Evolutionary conservation across 305 asterid genomes (phyloP), one percentile per base, ranked within the genome.

Genomic region (Fraxinus paxiana): DNA sequence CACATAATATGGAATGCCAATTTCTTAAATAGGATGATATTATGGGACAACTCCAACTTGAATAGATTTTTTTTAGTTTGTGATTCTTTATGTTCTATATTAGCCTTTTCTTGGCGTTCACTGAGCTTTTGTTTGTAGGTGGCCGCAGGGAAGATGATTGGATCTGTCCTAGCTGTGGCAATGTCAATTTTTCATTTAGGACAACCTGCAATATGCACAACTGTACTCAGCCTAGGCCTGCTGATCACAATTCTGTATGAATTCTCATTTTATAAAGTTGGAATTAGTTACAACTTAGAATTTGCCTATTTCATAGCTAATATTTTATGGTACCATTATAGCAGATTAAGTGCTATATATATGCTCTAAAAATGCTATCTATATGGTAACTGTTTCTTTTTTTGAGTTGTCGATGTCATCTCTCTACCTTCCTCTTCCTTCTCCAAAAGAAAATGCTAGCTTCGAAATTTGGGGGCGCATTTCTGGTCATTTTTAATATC

Each of bases 91-190:
- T 73, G 59, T 43, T 18, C 24, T 3, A 28, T 81, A 26, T 31
- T 33, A 13, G 51, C 75, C 54, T 22, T 56, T 75, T 59, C n/a
- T 59, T 83, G 46, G 41, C 79, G 31, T 77, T 74, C 46, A 67
- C 13, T 75, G 80, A 77, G 24, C 9, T 81, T 79, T 34, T 82
- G 38, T 74, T 76, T 84, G 76, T 82, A 94, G 97, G 98, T 85
- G 95, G 94, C 33, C 97, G 98, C 28, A 92, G 98, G 85, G 98
- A 94, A 90, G 98, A 94, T 90, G 98, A 94, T 82, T 94, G 98
- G 98, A 92, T 97, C 65, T 94, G 98, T 80, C 93, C 97, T n/a
- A 91, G 97, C 87, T 94, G 97, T 85, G 94, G 95, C 54, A 92
- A 92, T 67, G 98, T 92, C 77, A 94, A 92, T 89, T 94, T 92